Evolutionary conservation across 768 basidiomycete species (phyloP), one percentile per base, ranked within the genome.

Genomic region (Pleurotus tuoliensis): DNA sequence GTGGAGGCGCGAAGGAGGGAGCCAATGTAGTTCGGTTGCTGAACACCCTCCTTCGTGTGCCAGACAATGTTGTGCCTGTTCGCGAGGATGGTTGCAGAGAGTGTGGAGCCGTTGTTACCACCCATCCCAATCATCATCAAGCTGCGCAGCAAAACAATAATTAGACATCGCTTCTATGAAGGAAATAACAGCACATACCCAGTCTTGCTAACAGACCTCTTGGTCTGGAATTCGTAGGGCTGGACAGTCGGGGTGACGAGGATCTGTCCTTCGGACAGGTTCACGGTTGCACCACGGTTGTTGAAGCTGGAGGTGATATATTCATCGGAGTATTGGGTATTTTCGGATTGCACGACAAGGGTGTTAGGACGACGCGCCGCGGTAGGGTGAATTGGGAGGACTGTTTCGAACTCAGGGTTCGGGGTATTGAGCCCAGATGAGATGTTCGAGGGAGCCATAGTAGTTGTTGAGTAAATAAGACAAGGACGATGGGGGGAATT

Each of bases 11-110:
- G 92, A 56, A 98, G 87, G 65, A 99, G 78, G 18, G 96, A 98
- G 49, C 95, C 96, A 62, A 98, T 93, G 77, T 98, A 98, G 78
- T 99, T 98, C 67, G 97, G 97, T 69, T 87, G 89, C 74, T 96
- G 92, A 59, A 90, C 65, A 49, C 96, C 94, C 34, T 80, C 75
- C 81, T 97, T 98, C 73, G 94, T 98, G 74, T 85, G 83, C 97
- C 96, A 99, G 58, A 80, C 74, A 71, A 98, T 93, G 72, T 90
- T 86, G 78, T 98, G 90, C 63, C 86, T 87, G 80, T 98, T 98
- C 65, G 97, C 97, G 63, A 97, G 83, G 69, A 98, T 86, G 59
- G 95, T 97, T 11, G 97, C 95, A 61, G 86, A 88, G 47, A 98
- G 81, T 24, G 96, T 98, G 47, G 90, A 82, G 51, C 96, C 97